A percentile compares a stretch with the other conserved stretches of the same genome.
Conservation (phyloP, 306 rosid species). For the Senna siamea region DNA sequence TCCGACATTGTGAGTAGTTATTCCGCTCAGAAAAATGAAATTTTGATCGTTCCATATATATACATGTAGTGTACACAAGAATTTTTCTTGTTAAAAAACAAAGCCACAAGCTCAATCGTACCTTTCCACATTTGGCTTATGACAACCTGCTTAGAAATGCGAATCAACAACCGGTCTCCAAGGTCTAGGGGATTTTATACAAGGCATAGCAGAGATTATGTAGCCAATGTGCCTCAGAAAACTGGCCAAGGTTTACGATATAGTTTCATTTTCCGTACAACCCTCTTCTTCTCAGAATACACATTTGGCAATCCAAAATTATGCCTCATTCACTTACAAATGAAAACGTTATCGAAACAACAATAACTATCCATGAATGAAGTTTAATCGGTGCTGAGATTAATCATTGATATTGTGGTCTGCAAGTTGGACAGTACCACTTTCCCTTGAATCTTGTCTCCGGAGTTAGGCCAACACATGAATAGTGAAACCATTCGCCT, state of each 20-base stretch:
- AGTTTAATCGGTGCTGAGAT: slow-evolving; percentile 26
- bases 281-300: no score
- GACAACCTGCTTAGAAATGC: neutral
- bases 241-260: no score
- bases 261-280: no score
- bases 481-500: slow-evolving; percentile 99
- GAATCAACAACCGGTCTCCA: neutral
- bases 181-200: no score
- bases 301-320: no score
- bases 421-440: slow-evolving; percentile 97
- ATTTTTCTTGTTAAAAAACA: no score
- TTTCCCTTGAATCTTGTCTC: slow-evolving; percentile 96
- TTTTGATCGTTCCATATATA: no score
- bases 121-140: neutral
- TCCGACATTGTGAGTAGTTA: no score
- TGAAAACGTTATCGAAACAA: slow-evolving; percentile 39
- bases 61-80: no score
- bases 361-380: slow-evolving; percentile 28
- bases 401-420: slow-evolving; percentile 59
- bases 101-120: neutral
- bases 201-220: neutral
- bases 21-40: no score
- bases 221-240: neutral
- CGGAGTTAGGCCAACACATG: slow-evolving; percentile 90
- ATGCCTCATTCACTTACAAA: neutral